phyloP scores from a whole-genome alignment of 305 asterid genomes.

The Fraxinus ornus region DNA sequence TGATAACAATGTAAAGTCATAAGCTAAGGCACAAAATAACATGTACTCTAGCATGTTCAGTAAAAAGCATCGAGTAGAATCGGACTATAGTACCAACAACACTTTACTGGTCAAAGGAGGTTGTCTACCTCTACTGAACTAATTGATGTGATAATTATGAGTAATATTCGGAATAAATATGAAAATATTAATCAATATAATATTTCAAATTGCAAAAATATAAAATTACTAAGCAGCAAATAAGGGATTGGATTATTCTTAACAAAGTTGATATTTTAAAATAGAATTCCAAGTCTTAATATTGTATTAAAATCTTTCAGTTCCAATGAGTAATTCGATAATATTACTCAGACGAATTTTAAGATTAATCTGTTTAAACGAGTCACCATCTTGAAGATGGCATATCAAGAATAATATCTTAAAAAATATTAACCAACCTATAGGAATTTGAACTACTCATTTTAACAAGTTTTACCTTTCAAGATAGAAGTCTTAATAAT shows the following conservation, averaged over 20 bases:
- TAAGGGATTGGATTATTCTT: too few relatives aligned
- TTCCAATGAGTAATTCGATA: too few relatives aligned
- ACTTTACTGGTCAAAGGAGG: background rate
- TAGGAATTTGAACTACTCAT: background rate
- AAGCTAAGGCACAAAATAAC: background rate
- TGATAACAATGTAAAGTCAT: conserved; percentile 22
- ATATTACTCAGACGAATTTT: background rate
- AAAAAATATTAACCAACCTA: too few relatives aligned
- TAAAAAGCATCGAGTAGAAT: background rate
- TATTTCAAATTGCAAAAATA: background rate
- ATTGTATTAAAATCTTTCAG: too few relatives aligned
- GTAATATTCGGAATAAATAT: background rate
- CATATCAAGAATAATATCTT: too few relatives aligned
- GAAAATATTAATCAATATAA: background rate
- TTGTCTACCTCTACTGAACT: background rate
- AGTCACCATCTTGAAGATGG: background rate
- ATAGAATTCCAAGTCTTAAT: background rate
- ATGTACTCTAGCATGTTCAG: background rate
- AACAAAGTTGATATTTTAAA: too few relatives aligned
- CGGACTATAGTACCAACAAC: background rate
- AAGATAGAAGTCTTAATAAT: background rate
- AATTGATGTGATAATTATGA: background rate
- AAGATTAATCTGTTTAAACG: background rate
- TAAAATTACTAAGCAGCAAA: too few relatives aligned
- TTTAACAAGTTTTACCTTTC: background rate